Percentiles rank a stretch among this genome's conserved stretches.
Conservation (phyloP, 2,329 filamentous ascomycete genomes). For the Fusarium gaditjirri region DNA sequence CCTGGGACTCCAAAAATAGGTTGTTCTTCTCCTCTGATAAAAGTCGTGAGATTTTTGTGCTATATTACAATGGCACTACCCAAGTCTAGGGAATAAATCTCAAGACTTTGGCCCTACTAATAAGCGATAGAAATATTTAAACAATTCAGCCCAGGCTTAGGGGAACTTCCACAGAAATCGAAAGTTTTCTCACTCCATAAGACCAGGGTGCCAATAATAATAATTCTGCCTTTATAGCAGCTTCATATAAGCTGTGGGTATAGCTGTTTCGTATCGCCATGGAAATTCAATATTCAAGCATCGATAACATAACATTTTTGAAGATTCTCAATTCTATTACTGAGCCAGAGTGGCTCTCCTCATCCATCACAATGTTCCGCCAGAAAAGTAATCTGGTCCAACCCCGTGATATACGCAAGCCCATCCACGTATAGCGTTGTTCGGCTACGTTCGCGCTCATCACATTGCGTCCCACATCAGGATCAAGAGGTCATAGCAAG, state of each 20-base stretch:
- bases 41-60: conserved; percentile 73
- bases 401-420: background rate
- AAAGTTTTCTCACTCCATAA: too few relatives aligned
- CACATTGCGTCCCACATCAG: conserved; percentile 25
- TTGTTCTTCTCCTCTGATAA: conserved; percentile 72
- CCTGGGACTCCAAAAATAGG: conserved; percentile 60
- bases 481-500: conserved; percentile 38
- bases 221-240: too few relatives aligned
- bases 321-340: conserved; percentile 21
- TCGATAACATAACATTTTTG: conserved; percentile 9
- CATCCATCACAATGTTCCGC: background rate
- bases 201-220: too few relatives aligned
- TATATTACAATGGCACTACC: conserved; percentile 42
- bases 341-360: conserved; percentile 1
- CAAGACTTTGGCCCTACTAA: too few relatives aligned
- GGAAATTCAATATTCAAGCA: background rate
- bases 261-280: background rate
- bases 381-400: background rate
- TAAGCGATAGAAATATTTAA: too few relatives aligned
- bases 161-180: too few relatives aligned
- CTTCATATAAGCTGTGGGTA: background rate
- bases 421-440: background rate
- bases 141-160: too few relatives aligned
- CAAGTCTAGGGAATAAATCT: background rate
- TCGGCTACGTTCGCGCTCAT: conserved; percentile 9